Evolutionary conservation across 805 yeast species (phyloP), one percentile per base, ranked within the genome.

Genomic region (Metschnikowia henanensis): DNA sequence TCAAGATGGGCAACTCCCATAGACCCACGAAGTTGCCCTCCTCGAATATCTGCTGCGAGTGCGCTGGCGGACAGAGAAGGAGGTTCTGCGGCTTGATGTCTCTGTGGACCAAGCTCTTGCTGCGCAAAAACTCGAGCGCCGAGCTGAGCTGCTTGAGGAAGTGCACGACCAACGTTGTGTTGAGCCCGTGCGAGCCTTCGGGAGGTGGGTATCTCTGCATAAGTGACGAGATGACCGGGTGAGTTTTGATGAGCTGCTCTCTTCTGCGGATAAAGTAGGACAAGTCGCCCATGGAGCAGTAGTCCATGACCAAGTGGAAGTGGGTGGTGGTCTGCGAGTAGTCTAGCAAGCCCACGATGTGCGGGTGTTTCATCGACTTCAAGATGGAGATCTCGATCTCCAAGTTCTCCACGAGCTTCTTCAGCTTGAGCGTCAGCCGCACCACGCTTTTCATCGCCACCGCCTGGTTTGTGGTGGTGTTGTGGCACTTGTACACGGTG

Each of bases 1-100:
- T 92, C 50, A 94, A 73, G 8, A 91, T 77, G 1, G 99, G 99
- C 49, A 94, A 71, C 55, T 88, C 95, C 82, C 92, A 86, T 46
- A 84, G 68, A 0, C 98, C 98, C 5, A 80, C 82, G 64, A 73
- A 87, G 3, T 83, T 77, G 4, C 59, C 66, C 4, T 74, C 73
- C 36, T 73, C 73, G 51, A 87, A 87, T 22, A 78, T 83, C 16
- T 68, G 67, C 43, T 76, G 73, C 13, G 91, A 76, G 52, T 81
- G 84, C 3, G 77, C 66, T 0, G 98, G 97, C 1, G 97, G 95
- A 39, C 87, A 83, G 47, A 94, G 71, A 49, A 94, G 64, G 43
- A 86, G 63, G 60, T 89, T 89, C 62, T 92, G 99, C 1, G 99
- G 99, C 64, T 92, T 92, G 53, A 92, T 86, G 65, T 92, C 99